Evolutionary conservation across 2,329 filamentous ascomycete genomes (phyloP).

Genomic region (Penicillium sp.): DNA sequence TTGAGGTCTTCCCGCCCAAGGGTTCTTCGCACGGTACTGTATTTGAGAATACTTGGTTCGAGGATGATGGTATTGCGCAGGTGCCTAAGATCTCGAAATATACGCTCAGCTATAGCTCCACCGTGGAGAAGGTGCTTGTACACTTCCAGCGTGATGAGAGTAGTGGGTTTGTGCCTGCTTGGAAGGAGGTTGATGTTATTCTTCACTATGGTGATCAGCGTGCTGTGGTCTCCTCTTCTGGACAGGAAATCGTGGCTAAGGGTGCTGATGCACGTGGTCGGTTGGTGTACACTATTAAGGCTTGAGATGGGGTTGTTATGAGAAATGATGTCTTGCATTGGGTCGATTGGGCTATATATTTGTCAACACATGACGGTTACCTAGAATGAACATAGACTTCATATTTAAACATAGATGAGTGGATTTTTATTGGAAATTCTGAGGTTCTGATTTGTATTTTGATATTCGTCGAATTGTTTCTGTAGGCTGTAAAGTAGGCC

Average conservation of each 20-base stretch:
- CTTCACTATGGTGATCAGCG: conserved; percentile 54
- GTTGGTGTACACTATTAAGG: conserved; percentile 32
- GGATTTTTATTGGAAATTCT: background rate
- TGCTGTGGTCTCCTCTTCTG: conserved; percentile 36
- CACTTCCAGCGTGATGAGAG: conserved; percentile 41
- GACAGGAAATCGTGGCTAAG: conserved; percentile 30
- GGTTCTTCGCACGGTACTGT: conserved; percentile 40
- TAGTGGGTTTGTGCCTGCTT: conserved; percentile 50
- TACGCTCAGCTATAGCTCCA: conserved; percentile 47
- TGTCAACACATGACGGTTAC: too few species aligned
- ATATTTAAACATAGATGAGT: background rate
- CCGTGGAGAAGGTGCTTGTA: conserved; percentile 47
- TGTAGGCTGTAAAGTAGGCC: background rate
- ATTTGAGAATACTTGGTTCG: conserved; percentile 52
- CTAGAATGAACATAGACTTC: background rate
- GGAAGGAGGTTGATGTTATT: conserved; percentile 53
- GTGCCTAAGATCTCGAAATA: conserved; percentile 44
- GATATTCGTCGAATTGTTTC: background rate
- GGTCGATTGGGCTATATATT: background rate
- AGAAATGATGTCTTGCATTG: background rate
- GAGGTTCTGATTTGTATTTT: background rate
- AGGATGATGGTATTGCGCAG: conserved; percentile 59
- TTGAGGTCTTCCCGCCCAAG: conserved; percentile 59
- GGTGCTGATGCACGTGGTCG: conserved; percentile 29
- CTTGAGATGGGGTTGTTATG: conserved; percentile 6